A percentile compares a stretch with the other conserved stretches of the same genome.
phyloP scores from a whole-genome alignment of 192 early-diverging fungal genomes.

The Geosiphon pyriformis region DNA sequence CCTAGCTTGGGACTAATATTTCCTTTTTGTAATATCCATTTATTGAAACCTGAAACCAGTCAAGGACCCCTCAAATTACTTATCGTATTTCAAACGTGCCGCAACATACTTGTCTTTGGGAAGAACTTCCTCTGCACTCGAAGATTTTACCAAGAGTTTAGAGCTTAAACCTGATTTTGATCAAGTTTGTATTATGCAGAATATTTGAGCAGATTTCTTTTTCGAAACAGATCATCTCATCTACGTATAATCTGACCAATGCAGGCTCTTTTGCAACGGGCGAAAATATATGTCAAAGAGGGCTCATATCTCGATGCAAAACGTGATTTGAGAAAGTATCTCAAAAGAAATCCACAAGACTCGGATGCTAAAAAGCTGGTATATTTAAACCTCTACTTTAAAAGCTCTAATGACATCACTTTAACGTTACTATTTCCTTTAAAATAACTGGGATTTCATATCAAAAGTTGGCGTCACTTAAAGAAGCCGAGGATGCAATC shows the following conservation, averaged over 20 bases:
- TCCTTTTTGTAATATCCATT: not conserved
- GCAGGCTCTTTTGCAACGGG: conserved; percentile 71
- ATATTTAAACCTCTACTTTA: conserved; percentile 4
- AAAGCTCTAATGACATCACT: no score
- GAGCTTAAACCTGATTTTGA: conserved; percentile 76
- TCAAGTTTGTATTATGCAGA: not conserved
- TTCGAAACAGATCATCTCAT: not conserved
- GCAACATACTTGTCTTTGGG: conserved; percentile 75
- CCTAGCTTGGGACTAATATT: no score
- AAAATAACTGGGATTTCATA: not conserved
- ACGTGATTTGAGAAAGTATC: conserved; percentile 52
- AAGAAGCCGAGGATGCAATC: conserved; percentile 38
- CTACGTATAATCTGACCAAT: not conserved
- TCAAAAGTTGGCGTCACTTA: conserved; percentile 34
- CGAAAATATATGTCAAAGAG: conserved; percentile 59
- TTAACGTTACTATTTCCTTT: not conserved
- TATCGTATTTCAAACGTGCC: conserved; percentile 85
- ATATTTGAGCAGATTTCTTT: no score
- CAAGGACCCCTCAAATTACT: conserved; percentile 74
- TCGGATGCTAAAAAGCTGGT: conserved; percentile 37
- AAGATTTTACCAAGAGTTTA: conserved; percentile 79
- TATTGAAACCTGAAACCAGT: conserved; percentile 29
- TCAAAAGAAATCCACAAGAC: conserved; percentile 30
- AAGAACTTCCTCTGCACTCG: conserved; percentile 62
- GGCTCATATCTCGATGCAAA: conserved; percentile 60